phyloP scores from a whole-genome alignment of 2,329 filamentous ascomycete species.

The Aspergillus ochraceus region DNA sequence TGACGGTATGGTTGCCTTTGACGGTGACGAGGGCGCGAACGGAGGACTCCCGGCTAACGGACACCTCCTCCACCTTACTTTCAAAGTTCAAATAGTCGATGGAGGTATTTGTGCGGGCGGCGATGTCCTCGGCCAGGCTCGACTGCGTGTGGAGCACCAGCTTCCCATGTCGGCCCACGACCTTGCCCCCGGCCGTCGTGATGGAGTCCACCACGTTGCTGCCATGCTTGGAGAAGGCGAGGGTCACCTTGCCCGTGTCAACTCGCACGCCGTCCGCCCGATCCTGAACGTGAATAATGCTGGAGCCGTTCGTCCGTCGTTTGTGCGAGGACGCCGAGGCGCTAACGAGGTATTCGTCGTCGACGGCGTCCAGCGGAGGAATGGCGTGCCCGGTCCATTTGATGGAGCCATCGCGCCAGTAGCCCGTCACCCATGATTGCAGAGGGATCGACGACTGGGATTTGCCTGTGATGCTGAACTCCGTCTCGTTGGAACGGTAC shows the following conservation, averaged over 20 bases:
- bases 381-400: constrained; percentile 64
- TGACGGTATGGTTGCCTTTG: constrained; percentile 38
- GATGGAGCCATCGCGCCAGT: constrained; percentile 61
- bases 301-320: neutral
- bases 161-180: constrained; percentile 47
- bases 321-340: constrained; percentile 17
- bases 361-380: constrained; percentile 40
- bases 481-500: constrained; percentile 37
- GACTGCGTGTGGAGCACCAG: constrained; percentile 57
- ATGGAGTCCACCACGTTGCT: constrained; percentile 43
- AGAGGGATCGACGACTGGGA: constrained; percentile 29
- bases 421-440: constrained; percentile 59
- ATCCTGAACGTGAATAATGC: neutral
- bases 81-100: constrained; percentile 47
- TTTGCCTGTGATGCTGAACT: constrained; percentile 34
- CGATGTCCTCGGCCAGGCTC: constrained; percentile 42
- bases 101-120: constrained; percentile 38
- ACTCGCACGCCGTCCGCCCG: constrained; percentile 36
- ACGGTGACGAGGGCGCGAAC: constrained; percentile 52
- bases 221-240: constrained; percentile 47
- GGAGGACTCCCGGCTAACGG: constrained; percentile 46
- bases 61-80: constrained; percentile 54
- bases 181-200: constrained; percentile 42
- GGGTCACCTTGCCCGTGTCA: constrained; percentile 48
- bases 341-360: constrained; percentile 48